Evolutionary conservation across 352 stramenopile genomes (phyloP).

Genomic region (Phytopythium helicoides): DNA sequence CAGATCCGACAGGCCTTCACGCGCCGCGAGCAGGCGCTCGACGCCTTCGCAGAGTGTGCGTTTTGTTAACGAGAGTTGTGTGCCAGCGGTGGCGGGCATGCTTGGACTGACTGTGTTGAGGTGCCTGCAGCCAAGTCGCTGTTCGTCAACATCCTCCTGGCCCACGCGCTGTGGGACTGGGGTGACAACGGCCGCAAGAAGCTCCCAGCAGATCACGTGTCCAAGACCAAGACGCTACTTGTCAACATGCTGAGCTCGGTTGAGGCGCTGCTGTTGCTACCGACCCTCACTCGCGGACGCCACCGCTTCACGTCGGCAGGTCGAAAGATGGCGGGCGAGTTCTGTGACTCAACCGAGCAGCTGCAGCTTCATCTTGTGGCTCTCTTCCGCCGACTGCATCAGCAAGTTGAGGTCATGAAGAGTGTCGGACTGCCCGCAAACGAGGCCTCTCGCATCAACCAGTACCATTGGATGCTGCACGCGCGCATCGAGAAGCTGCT

Average conservation of each 20-base stretch:
- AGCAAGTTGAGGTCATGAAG: constrained; percentile 82
- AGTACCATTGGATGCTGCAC: constrained; percentile 87
- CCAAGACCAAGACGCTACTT: constrained; percentile 59
- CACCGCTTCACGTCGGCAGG: constrained; percentile 65
- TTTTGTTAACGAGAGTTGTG: neutral
- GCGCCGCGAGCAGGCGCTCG: constrained; percentile 66
- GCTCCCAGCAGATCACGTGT: constrained; percentile 45
- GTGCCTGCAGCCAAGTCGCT: constrained; percentile 45
- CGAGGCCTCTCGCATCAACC: constrained; percentile 85
- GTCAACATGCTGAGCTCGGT: constrained; percentile 41
- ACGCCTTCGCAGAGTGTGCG: constrained; percentile 61
- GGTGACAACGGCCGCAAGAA: constrained; percentile 56
- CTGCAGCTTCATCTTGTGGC: constrained; percentile 59
- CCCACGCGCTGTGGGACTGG: constrained; percentile 84
- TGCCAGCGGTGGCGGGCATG: neutral
- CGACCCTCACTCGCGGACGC: constrained; percentile 64
- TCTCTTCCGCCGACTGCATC: constrained; percentile 58
- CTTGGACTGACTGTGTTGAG: too few species aligned
- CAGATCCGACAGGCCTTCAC: constrained; percentile 83
- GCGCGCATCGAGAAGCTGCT: constrained; percentile 78
- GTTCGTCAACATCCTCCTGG: constrained; percentile 68
- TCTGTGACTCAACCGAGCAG: constrained; percentile 32
- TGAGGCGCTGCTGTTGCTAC: constrained; percentile 54
- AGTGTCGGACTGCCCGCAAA: constrained; percentile 64
- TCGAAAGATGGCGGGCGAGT: constrained; percentile 41